These are phyloP conservation scores for Cystobasidium pallidum DNA, from an alignment of 1,284 basidiomycete genomes.

Conservation along the genomic window DNA sequence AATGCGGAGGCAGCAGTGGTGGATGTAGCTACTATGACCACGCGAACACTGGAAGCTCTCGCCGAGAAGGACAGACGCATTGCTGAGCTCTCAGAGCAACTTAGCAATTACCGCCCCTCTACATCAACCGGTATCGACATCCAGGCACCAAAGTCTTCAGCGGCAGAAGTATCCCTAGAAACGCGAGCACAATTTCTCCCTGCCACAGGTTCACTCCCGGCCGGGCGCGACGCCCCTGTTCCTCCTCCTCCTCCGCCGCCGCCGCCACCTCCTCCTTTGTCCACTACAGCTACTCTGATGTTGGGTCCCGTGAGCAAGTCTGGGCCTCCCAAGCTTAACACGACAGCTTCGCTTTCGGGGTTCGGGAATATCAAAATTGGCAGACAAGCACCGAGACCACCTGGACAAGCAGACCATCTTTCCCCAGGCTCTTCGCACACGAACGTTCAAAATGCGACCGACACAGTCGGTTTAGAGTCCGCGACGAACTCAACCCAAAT, in stretches of 20 bases:
- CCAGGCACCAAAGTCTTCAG: not conserved
- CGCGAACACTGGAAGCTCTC: constrained; percentile 70
- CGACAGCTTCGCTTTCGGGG: constrained; percentile 3
- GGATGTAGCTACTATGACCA: constrained; percentile 73
- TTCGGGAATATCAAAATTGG: constrained; percentile 10
- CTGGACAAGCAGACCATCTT: not conserved
- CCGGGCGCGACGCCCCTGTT: too few species aligned
- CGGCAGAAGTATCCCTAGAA: too few species aligned
- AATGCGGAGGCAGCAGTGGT: constrained; percentile 55
- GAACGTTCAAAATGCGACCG: too few species aligned
- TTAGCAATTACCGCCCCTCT: too few species aligned
- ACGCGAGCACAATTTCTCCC: too few species aligned
- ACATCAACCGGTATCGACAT: too few species aligned
- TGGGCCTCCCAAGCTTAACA: not conserved
- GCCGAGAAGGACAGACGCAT: constrained; percentile 74
- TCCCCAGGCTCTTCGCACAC: too few species aligned
- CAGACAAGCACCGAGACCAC: constrained; percentile 16
- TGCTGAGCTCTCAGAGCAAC: constrained; percentile 61
- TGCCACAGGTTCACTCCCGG: too few species aligned
- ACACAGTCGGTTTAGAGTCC: too few species aligned
- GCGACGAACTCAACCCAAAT: too few species aligned
- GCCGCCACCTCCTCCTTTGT: not conserved
- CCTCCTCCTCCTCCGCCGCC: constrained; percentile 50
- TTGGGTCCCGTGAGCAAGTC: not conserved
- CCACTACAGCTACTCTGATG: not conserved